phyloP scores from a whole-genome alignment of 129 eudicot genomes.

The Chrysanthemum seticuspe region DNA sequence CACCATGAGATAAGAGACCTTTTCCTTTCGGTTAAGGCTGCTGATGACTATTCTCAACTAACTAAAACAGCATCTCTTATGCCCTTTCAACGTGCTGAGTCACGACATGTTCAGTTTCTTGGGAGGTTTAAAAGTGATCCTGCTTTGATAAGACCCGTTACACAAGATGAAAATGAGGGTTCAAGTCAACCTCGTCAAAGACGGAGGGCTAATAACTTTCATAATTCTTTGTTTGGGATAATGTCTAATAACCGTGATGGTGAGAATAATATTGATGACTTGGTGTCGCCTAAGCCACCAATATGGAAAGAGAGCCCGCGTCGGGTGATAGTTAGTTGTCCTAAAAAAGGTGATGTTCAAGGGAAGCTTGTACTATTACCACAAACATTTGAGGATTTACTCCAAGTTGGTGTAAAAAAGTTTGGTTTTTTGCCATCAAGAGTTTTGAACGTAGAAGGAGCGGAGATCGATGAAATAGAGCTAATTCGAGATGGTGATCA shows the following conservation, averaged over 20 bases:
- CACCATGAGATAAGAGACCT: slow-evolving; percentile 68
- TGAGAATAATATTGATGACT: slow-evolving; percentile 30
- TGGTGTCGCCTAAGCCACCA: slow-evolving; percentile 30
- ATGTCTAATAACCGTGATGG: slow-evolving; percentile 55
- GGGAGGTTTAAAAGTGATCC: slow-evolving; percentile 77
- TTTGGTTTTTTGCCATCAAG: slow-evolving; percentile 49
- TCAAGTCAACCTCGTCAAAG: slow-evolving; percentile 42
- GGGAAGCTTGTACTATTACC: slow-evolving; percentile 88
- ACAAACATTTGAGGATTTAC: slow-evolving; percentile 53
- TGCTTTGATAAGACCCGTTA: slow-evolving; percentile 32
- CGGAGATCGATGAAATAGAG: slow-evolving; percentile 71
- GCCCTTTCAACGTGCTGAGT: slow-evolving; percentile 39
- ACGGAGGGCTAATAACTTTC: slow-evolving; percentile 56
- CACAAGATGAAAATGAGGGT: slow-evolving; percentile 31
- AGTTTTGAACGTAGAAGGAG: slow-evolving; percentile 61
- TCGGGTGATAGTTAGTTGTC: slow-evolving; percentile 71
- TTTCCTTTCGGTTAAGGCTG: slow-evolving; percentile 38
- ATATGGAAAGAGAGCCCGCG: slow-evolving; percentile 18
- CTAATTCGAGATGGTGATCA: slow-evolving; percentile 86
- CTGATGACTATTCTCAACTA: slow-evolving; percentile 26
- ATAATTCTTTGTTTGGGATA: slow-evolving; percentile 80
- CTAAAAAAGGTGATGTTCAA: slow-evolving; percentile 47
- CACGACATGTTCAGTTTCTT: slow-evolving; percentile 57
- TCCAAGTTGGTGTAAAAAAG: slow-evolving; percentile 43
- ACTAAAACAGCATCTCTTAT: slow-evolving; percentile 34